Base-by-base conservation (phyloP, 176 grass and related monocot genomes). In the Guadua angustifolia region DNA sequence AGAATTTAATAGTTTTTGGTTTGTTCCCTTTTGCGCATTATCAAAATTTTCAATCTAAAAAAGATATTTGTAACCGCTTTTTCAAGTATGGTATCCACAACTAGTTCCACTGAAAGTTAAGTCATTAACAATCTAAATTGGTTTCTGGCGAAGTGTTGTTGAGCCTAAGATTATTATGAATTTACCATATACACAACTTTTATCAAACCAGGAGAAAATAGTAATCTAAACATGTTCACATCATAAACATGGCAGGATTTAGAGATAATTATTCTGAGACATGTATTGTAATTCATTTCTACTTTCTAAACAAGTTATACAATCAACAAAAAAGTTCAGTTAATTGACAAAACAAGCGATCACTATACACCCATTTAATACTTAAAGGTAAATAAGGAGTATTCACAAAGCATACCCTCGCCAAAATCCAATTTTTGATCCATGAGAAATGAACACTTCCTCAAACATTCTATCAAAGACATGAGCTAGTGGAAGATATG, bases 401-500 rank as follows among this genome's bases (percentile, higher is more conserved):
- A 73, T 46, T 60, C 38, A 80, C 25, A 9, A 66, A 58, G 9
- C 86, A 80, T 95, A 95, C 95, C 89, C 93, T 61, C 91, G 89
- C 95, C 95, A 98, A 86, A 93, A 98, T 79, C 93, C 95, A 61
- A 95, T 93, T 76, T 80, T 92, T 16, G 93, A 75, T 62, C 95
- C 93, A 44, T 90, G 91, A 62, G 77, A 93, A 92, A 98, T 98
- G 74, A 93, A 93, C 58, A 91, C 47, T 88, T 95, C 91, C 77
- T 93, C 95, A 70, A 95, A 93, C 61, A 92, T 90, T 58, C 93
- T 86, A 85, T 98, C 95, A 67, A 98, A 98, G 74, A 94, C 65
- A 87, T 98, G 95, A 62, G 95, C 95, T 15, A 98, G 84, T 17
- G 95, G 95, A 47, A 98, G 95, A 92, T 98, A 98, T 70, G 95